Conservation (phyloP, 2,329 filamentous ascomycete genomes). For the Penicillium glabrum region DNA sequence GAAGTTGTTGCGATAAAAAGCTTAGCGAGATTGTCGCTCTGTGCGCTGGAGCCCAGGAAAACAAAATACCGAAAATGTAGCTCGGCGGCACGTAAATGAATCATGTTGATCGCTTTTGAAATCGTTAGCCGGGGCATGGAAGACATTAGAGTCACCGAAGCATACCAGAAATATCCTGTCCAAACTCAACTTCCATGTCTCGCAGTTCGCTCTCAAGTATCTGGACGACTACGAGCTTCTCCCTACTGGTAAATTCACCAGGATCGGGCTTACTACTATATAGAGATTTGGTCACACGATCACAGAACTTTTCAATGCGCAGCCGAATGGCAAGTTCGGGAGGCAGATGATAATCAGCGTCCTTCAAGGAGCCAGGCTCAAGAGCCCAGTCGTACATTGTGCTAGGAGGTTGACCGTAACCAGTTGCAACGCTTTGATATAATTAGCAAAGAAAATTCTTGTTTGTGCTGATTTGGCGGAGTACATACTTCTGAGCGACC, state of each 20-base stretch:
- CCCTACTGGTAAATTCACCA: slow-evolving; percentile 46
- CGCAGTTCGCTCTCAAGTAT: slow-evolving; percentile 46
- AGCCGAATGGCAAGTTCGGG: slow-evolving; percentile 52
- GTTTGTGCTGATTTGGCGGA: neutral
- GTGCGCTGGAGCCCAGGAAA: slow-evolving; percentile 45
- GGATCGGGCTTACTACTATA: slow-evolving; percentile 59
- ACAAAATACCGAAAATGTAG: slow-evolving; percentile 48
- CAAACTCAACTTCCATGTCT: slow-evolving; percentile 54
- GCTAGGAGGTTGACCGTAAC: slow-evolving; percentile 63
- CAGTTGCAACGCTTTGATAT: slow-evolving; percentile 56
- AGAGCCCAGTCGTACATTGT: slow-evolving; percentile 61
- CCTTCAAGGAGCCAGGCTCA: slow-evolving; percentile 43
- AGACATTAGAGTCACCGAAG: too few species aligned
- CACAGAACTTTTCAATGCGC: slow-evolving; percentile 58
- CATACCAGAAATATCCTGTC: slow-evolving; percentile 37
- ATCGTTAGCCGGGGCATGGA: slow-evolving; percentile 3
- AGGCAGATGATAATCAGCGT: slow-evolving; percentile 49
- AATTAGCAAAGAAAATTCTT: neutral
- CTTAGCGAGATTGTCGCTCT: slow-evolving; percentile 45
- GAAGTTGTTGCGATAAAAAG: slow-evolving; percentile 47
- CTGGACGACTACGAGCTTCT: slow-evolving; percentile 44
- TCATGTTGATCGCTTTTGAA: slow-evolving; percentile 42
- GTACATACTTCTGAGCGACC: slow-evolving; percentile 61
- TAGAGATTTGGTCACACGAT: slow-evolving; percentile 56
- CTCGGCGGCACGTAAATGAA: slow-evolving; percentile 47